Conservation (phyloP, 2,329 filamentous ascomycete genomes). For the Xylaria sp. region DNA sequence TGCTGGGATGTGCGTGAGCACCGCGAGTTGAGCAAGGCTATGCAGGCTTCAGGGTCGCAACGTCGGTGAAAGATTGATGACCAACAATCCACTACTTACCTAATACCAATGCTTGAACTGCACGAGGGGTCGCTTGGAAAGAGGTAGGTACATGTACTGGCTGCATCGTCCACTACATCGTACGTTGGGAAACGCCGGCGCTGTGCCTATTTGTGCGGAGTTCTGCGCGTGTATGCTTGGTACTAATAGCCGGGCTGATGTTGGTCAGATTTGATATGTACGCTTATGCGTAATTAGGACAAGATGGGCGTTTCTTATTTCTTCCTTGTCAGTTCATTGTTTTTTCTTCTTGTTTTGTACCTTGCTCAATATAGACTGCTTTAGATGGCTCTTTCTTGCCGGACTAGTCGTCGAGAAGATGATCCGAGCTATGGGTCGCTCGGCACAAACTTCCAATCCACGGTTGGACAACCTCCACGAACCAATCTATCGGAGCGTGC, state of each 20-base stretch:
- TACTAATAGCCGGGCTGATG: conserved; percentile 13
- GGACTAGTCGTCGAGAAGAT: not conserved
- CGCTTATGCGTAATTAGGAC: conserved; percentile 1
- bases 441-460: not conserved
- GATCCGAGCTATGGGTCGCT: not conserved
- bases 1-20: conserved; percentile 5
- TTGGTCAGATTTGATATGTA: conserved; percentile 13
- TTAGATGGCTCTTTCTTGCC: not conserved
- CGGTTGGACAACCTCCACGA: not conserved
- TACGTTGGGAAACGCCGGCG: conserved; percentile 2
- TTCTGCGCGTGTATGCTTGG: not conserved
- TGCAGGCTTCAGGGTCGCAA: conserved; percentile 14
- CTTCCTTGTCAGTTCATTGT: not conserved
- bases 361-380: conserved; percentile 4
- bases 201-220: conserved; percentile 14
- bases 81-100: not conserved
- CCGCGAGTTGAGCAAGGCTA: not conserved
- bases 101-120: conserved; percentile 3
- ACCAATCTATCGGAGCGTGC: not conserved
- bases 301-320: not conserved
- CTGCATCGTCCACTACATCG: not conserved
- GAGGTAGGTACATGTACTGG: conserved; percentile 4
- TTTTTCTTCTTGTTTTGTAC: not conserved
- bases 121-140: conserved; percentile 6
- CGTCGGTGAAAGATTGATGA: conserved; percentile 10